Percentiles rank a stretch among this genome's conserved stretches.
phyloP scores from a whole-genome alignment of 441 rosid species.

The Daphne laureola region DNA sequence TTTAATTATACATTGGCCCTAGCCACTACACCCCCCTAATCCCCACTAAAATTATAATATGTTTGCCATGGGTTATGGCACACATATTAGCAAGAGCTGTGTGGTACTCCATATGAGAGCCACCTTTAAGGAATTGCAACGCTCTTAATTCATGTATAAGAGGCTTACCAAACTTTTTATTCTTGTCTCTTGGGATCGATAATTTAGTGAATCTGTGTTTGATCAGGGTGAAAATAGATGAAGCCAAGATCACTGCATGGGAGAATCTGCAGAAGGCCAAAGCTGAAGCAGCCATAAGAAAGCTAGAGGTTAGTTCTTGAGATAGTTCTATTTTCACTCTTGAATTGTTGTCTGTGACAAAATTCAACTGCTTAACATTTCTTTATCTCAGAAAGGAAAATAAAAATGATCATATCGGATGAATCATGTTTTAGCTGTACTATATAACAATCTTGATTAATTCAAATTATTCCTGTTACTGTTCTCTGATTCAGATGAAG shows the following conservation, averaged over 20 bases:
- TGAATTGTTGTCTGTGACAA: background rate
- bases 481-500: constrained; percentile 62
- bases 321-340: constrained; percentile 4
- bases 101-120: too few relatives aligned
- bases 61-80: too few relatives aligned
- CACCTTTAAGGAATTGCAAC: too few relatives aligned
- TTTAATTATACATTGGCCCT: background rate
- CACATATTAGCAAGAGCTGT: too few relatives aligned
- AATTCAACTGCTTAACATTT: constrained; percentile 11
- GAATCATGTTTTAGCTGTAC: background rate
- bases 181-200: background rate
- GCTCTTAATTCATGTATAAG: too few relatives aligned
- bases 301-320: constrained; percentile 64
- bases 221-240: constrained; percentile 65
- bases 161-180: background rate
- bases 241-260: constrained; percentile 87
- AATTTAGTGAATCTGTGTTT: constrained; percentile 1
- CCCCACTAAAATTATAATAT: too few relatives aligned
- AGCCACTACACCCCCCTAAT: too few relatives aligned
- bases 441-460: background rate
- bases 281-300: constrained; percentile 81
- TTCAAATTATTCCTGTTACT: constrained; percentile 9
- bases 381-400: background rate
- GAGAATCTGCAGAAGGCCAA: constrained; percentile 94
- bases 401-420: background rate